A percentile compares a stretch with the other conserved stretches of the same genome.
Conservation (phyloP, 164 flowering plant species). For the Protea cynaroides region DNA sequence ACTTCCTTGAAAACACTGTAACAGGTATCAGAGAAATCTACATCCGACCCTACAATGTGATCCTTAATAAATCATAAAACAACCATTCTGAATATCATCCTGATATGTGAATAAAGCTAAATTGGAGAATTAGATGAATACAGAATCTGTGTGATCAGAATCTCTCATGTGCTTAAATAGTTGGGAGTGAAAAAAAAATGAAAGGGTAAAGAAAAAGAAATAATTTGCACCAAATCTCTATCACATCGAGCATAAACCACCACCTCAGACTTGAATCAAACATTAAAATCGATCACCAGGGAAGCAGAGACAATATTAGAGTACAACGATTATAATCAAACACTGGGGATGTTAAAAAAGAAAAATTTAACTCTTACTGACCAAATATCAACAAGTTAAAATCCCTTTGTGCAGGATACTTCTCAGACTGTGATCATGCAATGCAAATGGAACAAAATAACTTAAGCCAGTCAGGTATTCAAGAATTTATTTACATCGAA, state of each 20-base stretch:
- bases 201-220: background rate
- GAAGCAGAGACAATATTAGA: background rate
- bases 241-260: background rate
- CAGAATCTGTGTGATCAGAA: background rate
- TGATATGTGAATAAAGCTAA: background rate
- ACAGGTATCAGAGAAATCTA: background rate
- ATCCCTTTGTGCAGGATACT: too few species aligned
- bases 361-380: too few species aligned
- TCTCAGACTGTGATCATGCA: too few species aligned
- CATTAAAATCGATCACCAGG: background rate
- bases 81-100: background rate
- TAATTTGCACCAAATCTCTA: background rate
- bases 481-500: background rate
- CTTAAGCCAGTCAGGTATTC: background rate
- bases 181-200: too few species aligned
- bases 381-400: too few species aligned
- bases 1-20: background rate
- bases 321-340: background rate
- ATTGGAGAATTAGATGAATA: background rate
- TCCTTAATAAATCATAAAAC: background rate
- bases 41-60: background rate
- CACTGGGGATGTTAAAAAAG: too few species aligned
- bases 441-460: background rate
- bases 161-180: too few species aligned
- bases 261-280: background rate